phyloP scores from a whole-genome alignment of 148 eudicot species.

The Fagopyrum homotropicum region DNA sequence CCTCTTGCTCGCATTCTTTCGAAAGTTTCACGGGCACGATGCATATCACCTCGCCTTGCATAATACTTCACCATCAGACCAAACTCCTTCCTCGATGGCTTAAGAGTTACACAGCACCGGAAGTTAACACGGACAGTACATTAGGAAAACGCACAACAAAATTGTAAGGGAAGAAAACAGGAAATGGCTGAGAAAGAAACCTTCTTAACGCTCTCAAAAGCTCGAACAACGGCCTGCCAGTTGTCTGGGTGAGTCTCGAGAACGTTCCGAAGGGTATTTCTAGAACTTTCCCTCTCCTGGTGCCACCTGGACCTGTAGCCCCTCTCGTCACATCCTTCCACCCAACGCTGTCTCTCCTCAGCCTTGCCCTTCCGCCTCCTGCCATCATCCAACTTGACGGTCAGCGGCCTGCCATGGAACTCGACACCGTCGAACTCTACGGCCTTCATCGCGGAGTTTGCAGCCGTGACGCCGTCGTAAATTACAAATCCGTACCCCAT shows the following conservation, averaged over 20 bases:
- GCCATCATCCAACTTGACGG: constrained; percentile 85
- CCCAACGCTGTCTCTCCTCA: constrained; percentile 56
- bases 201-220: constrained; percentile 86
- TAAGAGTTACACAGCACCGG: constrained; percentile 16
- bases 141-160: too few relatives aligned
- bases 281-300: constrained; percentile 55
- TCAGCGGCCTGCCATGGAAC: constrained; percentile 87
- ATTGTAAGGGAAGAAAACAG: too few relatives aligned
- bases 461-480: constrained; percentile 46
- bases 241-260: constrained; percentile 74
- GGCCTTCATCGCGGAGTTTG: constrained; percentile 64
- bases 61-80: constrained; percentile 89
- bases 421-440: constrained; percentile 96
- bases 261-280: constrained; percentile 51
- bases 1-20: constrained; percentile 97
- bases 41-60: constrained; percentile 92
- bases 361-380: constrained; percentile 47
- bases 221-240: constrained; percentile 91
- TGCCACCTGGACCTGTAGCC: constrained; percentile 71
- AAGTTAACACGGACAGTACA: constrained; percentile 11
- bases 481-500: constrained; percentile 90
- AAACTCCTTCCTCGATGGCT: constrained; percentile 96
- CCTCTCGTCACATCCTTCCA: constrained; percentile 41
- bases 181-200: constrained; percentile 20
- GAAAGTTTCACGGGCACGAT: constrained; percentile 90